Base-by-base conservation (phyloP, 768 basidiomycete genomes). In the Russula brevipes region DNA sequence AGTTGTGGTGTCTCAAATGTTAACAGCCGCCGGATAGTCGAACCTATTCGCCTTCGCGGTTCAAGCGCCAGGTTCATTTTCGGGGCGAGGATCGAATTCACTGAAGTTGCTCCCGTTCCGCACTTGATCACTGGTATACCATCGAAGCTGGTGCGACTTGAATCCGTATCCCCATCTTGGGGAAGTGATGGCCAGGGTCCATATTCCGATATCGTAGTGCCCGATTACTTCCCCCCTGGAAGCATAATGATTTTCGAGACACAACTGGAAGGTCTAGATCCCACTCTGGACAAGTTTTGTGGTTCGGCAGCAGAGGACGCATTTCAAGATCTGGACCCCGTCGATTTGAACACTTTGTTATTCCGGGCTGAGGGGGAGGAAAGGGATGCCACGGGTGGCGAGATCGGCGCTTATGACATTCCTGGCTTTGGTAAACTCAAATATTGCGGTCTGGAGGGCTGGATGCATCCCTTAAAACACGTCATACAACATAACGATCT, bases 391-490 rank as follows among this genome's bases (percentile, higher is more conserved):
- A 96, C 92, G 1, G 78, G 74, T 3, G 91, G 91, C 1, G 82
- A 85, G 64, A 85, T 87, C 71, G 95, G 97, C 3, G 82, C 78
- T 1, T 98, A 98, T 73, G 81, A 87, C 52, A 76, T 99, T 39
- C 91, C 95, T 5, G 83, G 81, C 30, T 70, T 83, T 30, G 93
- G 89, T 0, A 81, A 82, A 62, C 77, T 94, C 73, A 85, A 83
- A 11, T 99, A 98, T 74, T 98, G 95, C 70, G 97, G 97, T 17
- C 73, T 98, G 55, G 93, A 98, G 70, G 97, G 97, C 1, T 99
- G 95, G 94, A 98, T 99, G 94, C 83, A 87, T 68, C 86, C 86
- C 0, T 77, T 98, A 59, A 81, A 85, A 44, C 84, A 85, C 68
- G 85, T 98, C 72, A 94, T 94, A 85, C 80, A 80, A 67, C 82